A percentile compares a stretch with the other conserved stretches of the same genome.
phyloP scores from a whole-genome alignment of 2,329 filamentous ascomycete species.

The Colletotrichum tropicale region DNA sequence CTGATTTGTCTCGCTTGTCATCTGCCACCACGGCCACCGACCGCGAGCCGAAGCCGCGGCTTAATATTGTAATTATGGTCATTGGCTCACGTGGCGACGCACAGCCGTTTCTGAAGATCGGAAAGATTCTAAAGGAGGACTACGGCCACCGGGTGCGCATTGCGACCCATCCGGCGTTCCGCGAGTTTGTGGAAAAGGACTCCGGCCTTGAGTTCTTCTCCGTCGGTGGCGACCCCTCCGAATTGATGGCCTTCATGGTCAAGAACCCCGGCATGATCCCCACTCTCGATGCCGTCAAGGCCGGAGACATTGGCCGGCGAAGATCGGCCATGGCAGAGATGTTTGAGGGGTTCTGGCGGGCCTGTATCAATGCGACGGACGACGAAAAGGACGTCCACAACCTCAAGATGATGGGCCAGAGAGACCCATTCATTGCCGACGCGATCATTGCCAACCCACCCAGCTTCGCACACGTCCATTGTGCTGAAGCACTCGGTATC shows the following conservation, averaged over 20 bases:
- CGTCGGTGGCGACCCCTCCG: constrained; percentile 78
- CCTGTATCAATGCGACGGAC: constrained; percentile 76
- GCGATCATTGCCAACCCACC: constrained; percentile 88
- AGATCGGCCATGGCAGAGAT: constrained; percentile 78
- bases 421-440: constrained; percentile 69
- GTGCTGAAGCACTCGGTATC: constrained; percentile 78
- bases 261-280: constrained; percentile 83
- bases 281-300: constrained; percentile 71
- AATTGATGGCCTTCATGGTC: constrained; percentile 89
- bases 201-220: constrained; percentile 80
- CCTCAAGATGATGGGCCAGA: constrained; percentile 67
- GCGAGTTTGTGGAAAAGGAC: constrained; percentile 75
- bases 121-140: constrained; percentile 71
- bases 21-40: constrained; percentile 36
- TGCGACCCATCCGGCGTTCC: constrained; percentile 79
- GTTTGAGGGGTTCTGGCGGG: constrained; percentile 83
- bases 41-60: constrained; percentile 43
- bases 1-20: constrained; percentile 24
- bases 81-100: constrained; percentile 82
- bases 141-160: constrained; percentile 79
- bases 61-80: constrained; percentile 86
- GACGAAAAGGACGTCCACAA: constrained; percentile 67
- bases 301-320: constrained; percentile 73
- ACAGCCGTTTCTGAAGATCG: constrained; percentile 80
- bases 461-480: constrained; percentile 79